Conservation (phyloP, 495 filamentous ascomycete species). For the Stereocaulon alpinum region DNA sequence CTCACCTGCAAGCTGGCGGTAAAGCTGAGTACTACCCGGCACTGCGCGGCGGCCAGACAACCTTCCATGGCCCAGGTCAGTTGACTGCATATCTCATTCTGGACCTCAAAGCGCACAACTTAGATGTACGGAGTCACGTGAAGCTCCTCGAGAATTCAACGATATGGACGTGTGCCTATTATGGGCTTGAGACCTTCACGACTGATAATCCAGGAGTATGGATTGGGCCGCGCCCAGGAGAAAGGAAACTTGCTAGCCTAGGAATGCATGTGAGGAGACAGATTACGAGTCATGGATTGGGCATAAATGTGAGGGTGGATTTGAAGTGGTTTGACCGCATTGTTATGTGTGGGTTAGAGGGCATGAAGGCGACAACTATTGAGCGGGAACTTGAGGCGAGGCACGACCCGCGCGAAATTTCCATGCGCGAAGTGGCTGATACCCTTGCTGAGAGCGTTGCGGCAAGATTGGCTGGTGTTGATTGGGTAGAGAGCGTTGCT, state of each 20-base stretch:
- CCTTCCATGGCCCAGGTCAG: conserved; percentile 93
- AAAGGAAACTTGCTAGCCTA: conserved; percentile 74
- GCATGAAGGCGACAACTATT: conserved; percentile 65
- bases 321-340: conserved; percentile 67
- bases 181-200: conserved; percentile 46
- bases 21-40: conserved; percentile 56
- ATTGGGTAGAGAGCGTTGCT: neutral
- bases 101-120: conserved; percentile 50
- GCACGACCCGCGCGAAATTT: neutral
- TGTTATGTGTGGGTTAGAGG: conserved; percentile 76
- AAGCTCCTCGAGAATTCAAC: conserved; percentile 65
- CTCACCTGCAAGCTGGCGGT: conserved; percentile 32
- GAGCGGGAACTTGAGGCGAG: conserved; percentile 23
- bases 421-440: conserved; percentile 2
- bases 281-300: conserved; percentile 79
- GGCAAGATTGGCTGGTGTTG: neutral
- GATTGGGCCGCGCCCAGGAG: conserved; percentile 33
- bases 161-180: conserved; percentile 46
- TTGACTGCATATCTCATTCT: conserved; percentile 81
- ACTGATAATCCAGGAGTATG: conserved; percentile 83
- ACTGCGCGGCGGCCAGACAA: conserved; percentile 78
- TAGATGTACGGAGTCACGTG: conserved; percentile 57
- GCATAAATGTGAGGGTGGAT: conserved; percentile 66
- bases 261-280: conserved; percentile 80
- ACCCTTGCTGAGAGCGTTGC: neutral